Base-by-base conservation (phyloP, 1,284 basidiomycete genomes). In the Microbotryum lychnidis-dioicae region DNA sequence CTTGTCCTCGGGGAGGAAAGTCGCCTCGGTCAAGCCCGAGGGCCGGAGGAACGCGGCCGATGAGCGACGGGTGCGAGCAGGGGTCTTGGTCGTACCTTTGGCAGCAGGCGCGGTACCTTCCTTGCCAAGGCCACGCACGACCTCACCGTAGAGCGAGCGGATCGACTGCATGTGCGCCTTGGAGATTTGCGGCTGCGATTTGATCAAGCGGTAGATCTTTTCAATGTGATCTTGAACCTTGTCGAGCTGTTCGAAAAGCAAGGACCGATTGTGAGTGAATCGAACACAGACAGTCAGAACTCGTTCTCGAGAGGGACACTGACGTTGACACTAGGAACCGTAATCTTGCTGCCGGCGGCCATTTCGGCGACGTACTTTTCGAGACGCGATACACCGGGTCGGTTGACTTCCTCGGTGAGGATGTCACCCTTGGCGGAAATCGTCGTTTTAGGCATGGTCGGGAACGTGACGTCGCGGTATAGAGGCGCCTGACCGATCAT, bases 401-500 rank as follows among this genome's bases (percentile, higher is more conserved):
- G 89, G 64, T 92, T 89, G 65, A 97, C 87, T 76, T 98, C 94
- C 12, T 86, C 84, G 79, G 96, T 96, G 64, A 94, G 81, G 68
- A 98, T 92, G 69, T 97, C 91, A 49, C 96, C 94, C 77, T 91
- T 91, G 53, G 82, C 85, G 20, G 86, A 91, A 70, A 98, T 87
- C 75, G 93, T 90, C 25, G 93, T 97, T 73, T 88, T 85, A 52
- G 94, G 94, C 9, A 94, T 96, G 45, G 94, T 98, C 9, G 96
- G 96, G 83, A 97, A 94, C 10, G 93, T 96, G 42, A 97, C 92
- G 79, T 93, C 92, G 78, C 92, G 92, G 78, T 96, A 96, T 16
- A 90, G 78, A 1, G 92, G 91, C 12, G 89, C 82, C 64, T 86
- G 82, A n/a, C 82, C 83, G 48, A 94, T 76, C 52, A 88, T 87